Conservation (phyloP, 116 monocot species). For the Phalaenopsis hybrid region DNA sequence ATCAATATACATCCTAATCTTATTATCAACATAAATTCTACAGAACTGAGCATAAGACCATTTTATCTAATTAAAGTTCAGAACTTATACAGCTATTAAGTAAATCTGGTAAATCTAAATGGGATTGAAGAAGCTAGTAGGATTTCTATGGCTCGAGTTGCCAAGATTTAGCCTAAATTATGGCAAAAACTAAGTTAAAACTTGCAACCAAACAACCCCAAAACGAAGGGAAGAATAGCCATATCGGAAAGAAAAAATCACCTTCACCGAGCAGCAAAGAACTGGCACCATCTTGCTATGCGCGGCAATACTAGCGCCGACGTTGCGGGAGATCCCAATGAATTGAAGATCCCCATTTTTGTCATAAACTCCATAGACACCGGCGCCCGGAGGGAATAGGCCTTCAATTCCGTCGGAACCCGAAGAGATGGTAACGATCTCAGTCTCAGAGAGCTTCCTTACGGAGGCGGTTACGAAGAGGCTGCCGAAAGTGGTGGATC, state of each 20-base stretch:
- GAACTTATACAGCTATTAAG: too few relatives aligned
- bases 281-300: constrained; percentile 33
- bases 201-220: too few relatives aligned
- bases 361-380: constrained; percentile 51
- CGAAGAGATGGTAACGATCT: constrained; percentile 21
- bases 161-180: too few relatives aligned
- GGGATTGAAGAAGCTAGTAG: too few relatives aligned
- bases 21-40: neutral
- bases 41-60: neutral
- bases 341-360: constrained; percentile 39
- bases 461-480: constrained; percentile 8
- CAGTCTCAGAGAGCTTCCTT: constrained; percentile 32
- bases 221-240: neutral
- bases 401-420: constrained; percentile 15
- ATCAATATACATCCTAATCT: too few relatives aligned
- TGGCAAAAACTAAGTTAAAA: too few relatives aligned
- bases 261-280: constrained; percentile 60
- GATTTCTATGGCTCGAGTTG: too few relatives aligned
- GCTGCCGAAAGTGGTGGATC: neutral
- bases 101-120: too few relatives aligned
- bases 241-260: constrained; percentile 8
- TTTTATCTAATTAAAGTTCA: neutral
- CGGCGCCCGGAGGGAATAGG: constrained; percentile 25
- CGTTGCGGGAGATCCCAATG: constrained; percentile 37
- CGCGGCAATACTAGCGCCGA: constrained; percentile 25